Evolutionary conservation across 345 rosid genomes (phyloP), one percentile per base, ranked within the genome.

Genomic region (Eucalyptus albens): DNA sequence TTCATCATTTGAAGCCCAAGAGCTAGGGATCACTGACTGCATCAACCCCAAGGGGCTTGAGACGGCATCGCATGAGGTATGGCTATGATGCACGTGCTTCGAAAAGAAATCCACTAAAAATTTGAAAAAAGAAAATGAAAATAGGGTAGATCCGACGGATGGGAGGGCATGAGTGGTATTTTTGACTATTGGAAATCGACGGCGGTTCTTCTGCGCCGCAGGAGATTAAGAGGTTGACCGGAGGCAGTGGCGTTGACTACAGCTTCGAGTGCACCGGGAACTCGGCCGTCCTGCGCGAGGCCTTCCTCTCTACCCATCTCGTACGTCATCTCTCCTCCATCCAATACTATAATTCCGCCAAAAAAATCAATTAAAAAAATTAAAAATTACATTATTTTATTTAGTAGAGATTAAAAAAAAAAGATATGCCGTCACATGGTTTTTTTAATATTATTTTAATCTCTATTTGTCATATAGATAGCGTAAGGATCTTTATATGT

Each of bases 241-340:
- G 87, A 87, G 95, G 95, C 77, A 95, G 95, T 65, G 98, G 97
- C 13, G 97, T 94, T 29, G 98, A 96, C 86, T 93, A 94, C 88
- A 94, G 93, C 92, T 93, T 96, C 29, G 96, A 95, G 88, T 96
- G 97, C 88, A 92, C 90, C 6, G 95, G 98, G 37, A 91, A 94
- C 89, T 65, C 90, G 72, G 92, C 90, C 22, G 91, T 92, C 90
- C 96, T 96, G 8, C 95, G 98, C 4, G 96, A 96, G 88, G 95
- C 97, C 53, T 96, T 96, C 92, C 86, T 94, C 92, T 94, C 96
- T 3, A 91, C 96, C 67, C 96, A 93, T 22, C 88, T 88, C 33
- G 94, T 94, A 60, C 67, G 86, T 87, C 27, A 29, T 10, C 51
- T 50, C 50, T 6, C 50, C 49, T 33, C 59, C 69, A 19, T 45